Evolutionary conservation across 805 yeast species (phyloP).

Genomic region (Metschnikowia koreensis): DNA sequence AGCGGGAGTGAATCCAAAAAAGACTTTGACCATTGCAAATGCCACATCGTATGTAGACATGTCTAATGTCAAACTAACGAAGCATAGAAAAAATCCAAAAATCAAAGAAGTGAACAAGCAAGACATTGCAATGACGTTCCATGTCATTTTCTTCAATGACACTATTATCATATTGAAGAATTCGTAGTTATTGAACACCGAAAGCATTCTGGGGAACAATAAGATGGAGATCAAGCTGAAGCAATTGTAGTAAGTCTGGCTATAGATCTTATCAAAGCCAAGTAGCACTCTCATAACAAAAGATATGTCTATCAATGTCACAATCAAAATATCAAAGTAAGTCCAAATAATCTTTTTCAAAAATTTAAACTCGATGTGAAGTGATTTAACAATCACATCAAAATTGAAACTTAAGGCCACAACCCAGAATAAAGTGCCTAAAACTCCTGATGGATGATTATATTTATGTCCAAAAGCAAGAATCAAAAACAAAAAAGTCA

Average conservation of each 20-base stretch:
- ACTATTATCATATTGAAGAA: constrained; percentile 52
- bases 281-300: constrained; percentile 25
- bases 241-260: constrained; percentile 25
- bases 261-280: constrained; percentile 13
- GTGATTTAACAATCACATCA: constrained; percentile 45
- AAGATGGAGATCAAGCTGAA: constrained; percentile 47
- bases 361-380: constrained; percentile 44
- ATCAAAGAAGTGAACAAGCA: constrained; percentile 49
- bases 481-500: constrained; percentile 31
- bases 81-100: constrained; percentile 55
- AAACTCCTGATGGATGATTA: background rate
- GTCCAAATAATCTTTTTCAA: constrained; percentile 55
- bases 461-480: constrained; percentile 26
- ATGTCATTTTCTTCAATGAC: constrained; percentile 50
- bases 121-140: constrained; percentile 49
- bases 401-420: constrained; percentile 47
- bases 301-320: constrained; percentile 36
- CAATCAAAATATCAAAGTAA: constrained; percentile 44
- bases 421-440: constrained; percentile 35
- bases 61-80: constrained; percentile 46
- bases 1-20: constrained; percentile 60
- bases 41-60: constrained; percentile 44
- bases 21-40: constrained; percentile 49
- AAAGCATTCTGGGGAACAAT: constrained; percentile 48
- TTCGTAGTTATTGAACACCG: constrained; percentile 50